phyloP scores from a whole-genome alignment of 202 grass and related monocot genomes.

The Dendrocalamus latiflorus region DNA sequence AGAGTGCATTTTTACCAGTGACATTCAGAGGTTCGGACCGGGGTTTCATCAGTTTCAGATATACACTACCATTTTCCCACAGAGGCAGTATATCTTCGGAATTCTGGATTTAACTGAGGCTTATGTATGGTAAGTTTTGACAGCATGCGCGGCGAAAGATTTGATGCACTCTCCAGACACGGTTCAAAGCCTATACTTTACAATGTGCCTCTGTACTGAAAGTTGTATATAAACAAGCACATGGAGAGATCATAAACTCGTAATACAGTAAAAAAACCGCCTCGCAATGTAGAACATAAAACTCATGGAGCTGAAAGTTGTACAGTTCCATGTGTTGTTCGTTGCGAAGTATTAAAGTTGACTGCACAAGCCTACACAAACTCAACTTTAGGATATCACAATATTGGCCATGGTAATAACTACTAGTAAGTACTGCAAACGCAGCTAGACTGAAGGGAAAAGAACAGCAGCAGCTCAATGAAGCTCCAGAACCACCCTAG shows the following conservation, averaged over 20 bases:
- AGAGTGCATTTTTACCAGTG: background rate
- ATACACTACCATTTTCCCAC: background rate
- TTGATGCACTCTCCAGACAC: background rate
- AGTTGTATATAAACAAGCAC: background rate
- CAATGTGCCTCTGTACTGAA: background rate
- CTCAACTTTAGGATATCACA: background rate
- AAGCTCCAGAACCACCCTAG: constrained; percentile 15
- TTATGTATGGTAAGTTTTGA: background rate
- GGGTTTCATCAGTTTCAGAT: background rate
- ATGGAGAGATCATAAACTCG: background rate
- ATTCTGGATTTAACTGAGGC: background rate
- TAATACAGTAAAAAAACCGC: background rate
- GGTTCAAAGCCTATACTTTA: background rate
- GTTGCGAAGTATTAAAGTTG: background rate
- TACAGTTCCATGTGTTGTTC: constrained; percentile 9
- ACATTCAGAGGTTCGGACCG: background rate
- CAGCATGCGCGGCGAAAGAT: background rate
- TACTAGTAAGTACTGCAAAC: background rate
- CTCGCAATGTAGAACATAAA: background rate
- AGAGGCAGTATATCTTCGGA: background rate
- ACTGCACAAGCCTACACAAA: constrained; percentile 29
- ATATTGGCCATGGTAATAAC: background rate
- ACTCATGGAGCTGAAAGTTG: background rate
- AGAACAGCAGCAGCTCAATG: background rate
- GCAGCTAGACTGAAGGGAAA: background rate